Conservation (phyloP, 306 rosid species). For the Prosopis cineraria region DNA sequence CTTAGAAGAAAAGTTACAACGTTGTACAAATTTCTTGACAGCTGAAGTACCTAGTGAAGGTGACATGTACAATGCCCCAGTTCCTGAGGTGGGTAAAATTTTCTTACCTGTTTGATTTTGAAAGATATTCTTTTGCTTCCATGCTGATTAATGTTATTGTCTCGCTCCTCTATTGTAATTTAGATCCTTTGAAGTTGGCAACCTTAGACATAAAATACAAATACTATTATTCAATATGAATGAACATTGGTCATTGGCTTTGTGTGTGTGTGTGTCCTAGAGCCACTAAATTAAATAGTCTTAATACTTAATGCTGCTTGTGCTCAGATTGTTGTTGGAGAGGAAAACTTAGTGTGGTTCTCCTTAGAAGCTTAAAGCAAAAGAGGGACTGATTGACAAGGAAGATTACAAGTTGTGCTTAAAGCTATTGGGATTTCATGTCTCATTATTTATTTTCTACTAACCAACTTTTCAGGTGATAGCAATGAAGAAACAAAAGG, state of each 20-base stretch:
- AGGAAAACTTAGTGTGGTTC: constrained; percentile 1
- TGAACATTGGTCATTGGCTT: background rate
- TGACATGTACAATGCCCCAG: background rate
- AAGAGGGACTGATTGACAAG: background rate
- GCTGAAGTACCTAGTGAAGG: background rate
- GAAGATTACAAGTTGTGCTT: background rate
- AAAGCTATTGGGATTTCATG: background rate
- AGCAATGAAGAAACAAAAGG: background rate
- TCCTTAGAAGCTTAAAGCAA: constrained; percentile 4
- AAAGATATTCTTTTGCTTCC: background rate
- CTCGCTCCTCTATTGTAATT: background rate
- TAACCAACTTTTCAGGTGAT: background rate
- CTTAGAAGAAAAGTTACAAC: background rate
- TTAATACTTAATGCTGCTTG: background rate
- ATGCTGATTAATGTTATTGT: background rate
- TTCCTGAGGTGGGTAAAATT: constrained; percentile 12
- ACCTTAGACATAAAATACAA: background rate
- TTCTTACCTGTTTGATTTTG: background rate
- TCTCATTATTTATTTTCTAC: background rate
- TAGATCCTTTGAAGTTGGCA: background rate
- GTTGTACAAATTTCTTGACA: constrained; percentile 18
- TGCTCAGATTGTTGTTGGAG: background rate
- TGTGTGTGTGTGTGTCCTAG: background rate
- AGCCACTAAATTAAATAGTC: background rate
- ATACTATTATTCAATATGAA: background rate